These are phyloP conservation scores for Pseudogymnoascus sp. DNA, from an alignment of 2,329 filamentous ascomycete genomes.

Conservation along the genomic window DNA sequence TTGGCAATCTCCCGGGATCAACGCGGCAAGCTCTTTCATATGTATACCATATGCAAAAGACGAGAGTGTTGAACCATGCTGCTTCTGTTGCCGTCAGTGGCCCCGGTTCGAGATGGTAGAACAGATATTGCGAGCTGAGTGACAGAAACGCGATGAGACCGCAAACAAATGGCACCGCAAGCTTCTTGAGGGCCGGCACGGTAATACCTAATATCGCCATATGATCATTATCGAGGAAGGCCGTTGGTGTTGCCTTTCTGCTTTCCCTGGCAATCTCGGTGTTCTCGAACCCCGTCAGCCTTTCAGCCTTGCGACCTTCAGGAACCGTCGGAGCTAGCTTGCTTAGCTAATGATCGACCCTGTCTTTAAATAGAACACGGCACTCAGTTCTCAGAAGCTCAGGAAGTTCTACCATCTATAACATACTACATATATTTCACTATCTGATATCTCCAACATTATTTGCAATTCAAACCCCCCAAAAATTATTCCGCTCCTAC, in stretches of 20 bases:
- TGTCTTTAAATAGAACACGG: neutral
- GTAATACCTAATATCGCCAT: neutral
- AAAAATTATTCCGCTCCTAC: neutral
- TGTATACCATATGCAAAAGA: conserved; percentile 58
- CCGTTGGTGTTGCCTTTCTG: neutral
- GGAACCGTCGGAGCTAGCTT: neutral
- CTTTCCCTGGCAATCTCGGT: neutral
- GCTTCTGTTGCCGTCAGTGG: conserved; percentile 52
- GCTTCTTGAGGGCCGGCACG: conserved; percentile 30
- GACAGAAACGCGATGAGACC: conserved; percentile 61
- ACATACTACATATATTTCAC: neutral
- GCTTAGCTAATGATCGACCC: neutral
- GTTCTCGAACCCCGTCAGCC: neutral
- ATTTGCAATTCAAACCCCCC: neutral
- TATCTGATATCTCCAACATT: neutral
- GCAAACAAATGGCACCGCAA: conserved; percentile 64
- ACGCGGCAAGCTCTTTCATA: conserved; percentile 57
- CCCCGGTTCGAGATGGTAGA: conserved; percentile 53
- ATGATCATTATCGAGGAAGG: neutral
- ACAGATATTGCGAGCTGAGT: conserved; percentile 66
- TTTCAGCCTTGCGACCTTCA: conserved; percentile 3
- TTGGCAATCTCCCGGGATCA: conserved; percentile 48
- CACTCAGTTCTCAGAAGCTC: neutral
- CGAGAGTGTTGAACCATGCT: conserved; percentile 57
- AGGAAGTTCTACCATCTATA: neutral